Base-by-base conservation (phyloP, 352 stramenopile genomes). In the Saprolegnia diclina region DNA sequence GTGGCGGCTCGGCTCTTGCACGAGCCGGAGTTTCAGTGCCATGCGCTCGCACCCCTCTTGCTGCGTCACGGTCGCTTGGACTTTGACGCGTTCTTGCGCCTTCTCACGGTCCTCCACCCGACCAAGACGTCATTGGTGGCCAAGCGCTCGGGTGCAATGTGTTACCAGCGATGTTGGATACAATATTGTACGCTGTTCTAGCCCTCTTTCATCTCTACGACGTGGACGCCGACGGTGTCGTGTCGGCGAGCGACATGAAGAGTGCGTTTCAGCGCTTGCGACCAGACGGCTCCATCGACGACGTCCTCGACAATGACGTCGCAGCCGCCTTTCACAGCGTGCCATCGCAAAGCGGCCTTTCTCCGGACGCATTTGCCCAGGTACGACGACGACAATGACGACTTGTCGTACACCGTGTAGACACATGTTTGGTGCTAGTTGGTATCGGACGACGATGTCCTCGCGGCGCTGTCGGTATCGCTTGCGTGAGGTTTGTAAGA, bases 161-260 rank as follows among this genome's bases (percentile, higher is more conserved):
- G 22, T 45, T 19, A 44, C 4, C 19, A 16, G 1, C n/a, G 5
- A 35, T 45, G 55, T 35, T 37, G 55, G 9, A 7, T 46, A 22
- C 21, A 19, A 24, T 32, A n/a, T 19, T 19, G 14, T 19, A 4
- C 7, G 42, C 1, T n/a, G 10, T n/a, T 14, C 42, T 48, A 69
- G 63, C 26, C 21, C 11, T 69, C n/a, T 69, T 69, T 63, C 45
- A 21, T 14, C n/a, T 69, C 11, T 69, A 69, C 26, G 53, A 63
- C 38, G 24, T 40, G n/a, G 48, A 63, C 38, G 11, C 14, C 4
- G 63, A 69, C 26, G 63, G 57, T 19, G 40, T 66, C 42, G 57
- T 66, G 40, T 66, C 57, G 14, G 35, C 57, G 22, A 24, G 13
- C n/a, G 57, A 66, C n/a, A n/a, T 48, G 42, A n/a, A n/a, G 42